Evolutionary conservation across 805 yeast species (phyloP).

Genomic region (Torulaspora gathmanii): DNA sequence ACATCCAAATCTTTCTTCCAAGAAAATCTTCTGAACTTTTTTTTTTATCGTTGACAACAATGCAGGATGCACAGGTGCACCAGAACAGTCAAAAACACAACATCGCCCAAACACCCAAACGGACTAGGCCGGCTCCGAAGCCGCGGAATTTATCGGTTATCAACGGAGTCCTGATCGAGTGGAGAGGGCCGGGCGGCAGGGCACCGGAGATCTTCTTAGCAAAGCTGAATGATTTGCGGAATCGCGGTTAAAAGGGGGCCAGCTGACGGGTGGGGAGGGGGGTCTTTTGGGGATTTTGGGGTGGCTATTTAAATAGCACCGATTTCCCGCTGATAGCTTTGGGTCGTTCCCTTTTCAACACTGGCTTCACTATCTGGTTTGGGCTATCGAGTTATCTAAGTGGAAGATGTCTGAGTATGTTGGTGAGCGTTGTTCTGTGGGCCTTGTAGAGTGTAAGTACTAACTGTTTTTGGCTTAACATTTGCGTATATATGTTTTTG

Average conservation of each 20-base stretch:
- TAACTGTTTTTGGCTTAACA: conserved; percentile 11
- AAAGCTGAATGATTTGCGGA: neutral
- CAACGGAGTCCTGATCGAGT: neutral
- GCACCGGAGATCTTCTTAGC: neutral
- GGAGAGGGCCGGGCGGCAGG: neutral
- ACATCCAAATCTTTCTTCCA: too few relatives aligned
- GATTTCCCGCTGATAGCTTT: neutral
- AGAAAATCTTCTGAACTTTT: too few relatives aligned
- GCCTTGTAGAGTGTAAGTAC: neutral
- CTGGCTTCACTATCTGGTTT: too few relatives aligned
- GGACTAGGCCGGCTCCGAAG: neutral
- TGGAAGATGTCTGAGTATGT: conserved; percentile 17
- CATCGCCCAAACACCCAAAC: neutral
- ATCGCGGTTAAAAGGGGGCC: neutral
- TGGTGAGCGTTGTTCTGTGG: too few relatives aligned
- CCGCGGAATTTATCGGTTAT: neutral
- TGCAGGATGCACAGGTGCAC: neutral
- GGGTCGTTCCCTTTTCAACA: neutral
- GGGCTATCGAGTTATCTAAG: too few relatives aligned
- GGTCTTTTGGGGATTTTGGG: neutral
- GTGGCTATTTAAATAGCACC: conserved; percentile 5
- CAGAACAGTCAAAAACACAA: neutral
- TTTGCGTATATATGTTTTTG: conserved; percentile 15
- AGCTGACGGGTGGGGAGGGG: neutral
- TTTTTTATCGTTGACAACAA: too few relatives aligned